These are phyloP conservation scores for Metschnikowia vanudenii DNA, from an alignment of 805 yeast genomes.

Conservation along the genomic window DNA sequence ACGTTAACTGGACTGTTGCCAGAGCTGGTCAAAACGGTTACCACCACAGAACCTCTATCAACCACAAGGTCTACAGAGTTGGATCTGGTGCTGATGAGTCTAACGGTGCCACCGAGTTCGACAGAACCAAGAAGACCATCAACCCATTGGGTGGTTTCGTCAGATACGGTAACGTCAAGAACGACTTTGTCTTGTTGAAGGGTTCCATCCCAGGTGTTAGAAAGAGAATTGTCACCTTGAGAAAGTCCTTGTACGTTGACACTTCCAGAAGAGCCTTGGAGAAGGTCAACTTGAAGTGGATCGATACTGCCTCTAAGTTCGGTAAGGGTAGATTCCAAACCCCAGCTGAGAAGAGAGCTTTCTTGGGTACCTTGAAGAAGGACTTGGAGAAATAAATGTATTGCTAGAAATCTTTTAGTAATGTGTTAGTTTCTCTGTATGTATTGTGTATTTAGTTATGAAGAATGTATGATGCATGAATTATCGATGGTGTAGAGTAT, in stretches of 20 bases:
- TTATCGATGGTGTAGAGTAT: neutral
- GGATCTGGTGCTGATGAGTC: slow-evolving; percentile 96
- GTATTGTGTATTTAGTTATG: slow-evolving; percentile 16
- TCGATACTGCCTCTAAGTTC: slow-evolving; percentile 99
- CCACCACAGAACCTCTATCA: slow-evolving; percentile 99
- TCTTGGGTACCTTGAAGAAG: slow-evolving; percentile 99
- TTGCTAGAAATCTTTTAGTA: neutral
- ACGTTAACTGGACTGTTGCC: slow-evolving; percentile 98
- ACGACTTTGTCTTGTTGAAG: slow-evolving; percentile 96
- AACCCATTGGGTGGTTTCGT: slow-evolving; percentile 99
- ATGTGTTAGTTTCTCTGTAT: neutral
- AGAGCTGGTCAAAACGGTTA: slow-evolving; percentile 99
- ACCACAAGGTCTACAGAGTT: slow-evolving; percentile 99
- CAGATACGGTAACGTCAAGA: slow-evolving; percentile 96
- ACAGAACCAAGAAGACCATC: slow-evolving; percentile 99
- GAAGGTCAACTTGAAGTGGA: slow-evolving; percentile 97
- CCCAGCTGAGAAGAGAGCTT: slow-evolving; percentile 99
- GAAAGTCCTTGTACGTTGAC: slow-evolving; percentile 97
- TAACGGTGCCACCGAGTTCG: slow-evolving; percentile 94
- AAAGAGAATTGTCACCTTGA: slow-evolving; percentile 98
- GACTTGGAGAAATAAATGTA: slow-evolving; percentile 57
- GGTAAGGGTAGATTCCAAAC: slow-evolving; percentile 99
- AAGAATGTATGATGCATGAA: slow-evolving; percentile 14
- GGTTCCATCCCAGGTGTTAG: slow-evolving; percentile 99
- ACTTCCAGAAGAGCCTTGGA: slow-evolving; percentile 97